Conservation (phyloP, 75 land plant species). For the Azolla pinnata region DNA sequence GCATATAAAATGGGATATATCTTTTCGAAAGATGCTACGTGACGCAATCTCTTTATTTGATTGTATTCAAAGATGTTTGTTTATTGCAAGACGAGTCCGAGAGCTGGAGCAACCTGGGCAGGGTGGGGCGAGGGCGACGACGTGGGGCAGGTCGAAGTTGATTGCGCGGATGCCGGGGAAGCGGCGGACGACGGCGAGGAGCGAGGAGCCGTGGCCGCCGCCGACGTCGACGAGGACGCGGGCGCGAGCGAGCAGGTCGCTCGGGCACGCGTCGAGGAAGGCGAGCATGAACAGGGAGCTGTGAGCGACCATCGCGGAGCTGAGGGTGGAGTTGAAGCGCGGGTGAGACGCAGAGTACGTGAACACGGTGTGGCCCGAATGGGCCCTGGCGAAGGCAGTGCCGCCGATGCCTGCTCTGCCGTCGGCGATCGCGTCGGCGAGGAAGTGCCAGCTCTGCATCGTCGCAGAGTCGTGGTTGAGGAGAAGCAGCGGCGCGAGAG, state of each 20-base stretch:
- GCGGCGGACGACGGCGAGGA: constrained; percentile 35
- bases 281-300: constrained; percentile 53
- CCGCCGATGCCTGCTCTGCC: too few species aligned
- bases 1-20: too few species aligned
- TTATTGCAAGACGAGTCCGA: too few species aligned
- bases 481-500: constrained; percentile 26
- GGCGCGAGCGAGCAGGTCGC: constrained; percentile 43
- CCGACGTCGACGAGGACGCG: constrained; percentile 56
- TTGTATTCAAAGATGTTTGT: too few species aligned
- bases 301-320: constrained; percentile 43
- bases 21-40: too few species aligned
- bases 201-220: constrained; percentile 53
- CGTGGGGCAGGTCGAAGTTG: constrained; percentile 71
- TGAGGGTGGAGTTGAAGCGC: constrained; percentile 42
- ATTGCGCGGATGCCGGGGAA: constrained; percentile 32
- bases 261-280: constrained; percentile 43
- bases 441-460: constrained; percentile 44
- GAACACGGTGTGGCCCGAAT: constrained; percentile 50
- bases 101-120: too few species aligned
- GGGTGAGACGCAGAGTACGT: constrained; percentile 27
- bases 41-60: too few species aligned
- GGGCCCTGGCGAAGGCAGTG: constrained; percentile 47
- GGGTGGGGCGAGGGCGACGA: constrained; percentile 39
- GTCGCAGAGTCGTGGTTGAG: constrained; percentile 45
- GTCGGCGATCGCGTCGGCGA: constrained; percentile 52